Base-by-base conservation (phyloP, 73 alveolate genomes). In the Halteria grandinella region DNA sequence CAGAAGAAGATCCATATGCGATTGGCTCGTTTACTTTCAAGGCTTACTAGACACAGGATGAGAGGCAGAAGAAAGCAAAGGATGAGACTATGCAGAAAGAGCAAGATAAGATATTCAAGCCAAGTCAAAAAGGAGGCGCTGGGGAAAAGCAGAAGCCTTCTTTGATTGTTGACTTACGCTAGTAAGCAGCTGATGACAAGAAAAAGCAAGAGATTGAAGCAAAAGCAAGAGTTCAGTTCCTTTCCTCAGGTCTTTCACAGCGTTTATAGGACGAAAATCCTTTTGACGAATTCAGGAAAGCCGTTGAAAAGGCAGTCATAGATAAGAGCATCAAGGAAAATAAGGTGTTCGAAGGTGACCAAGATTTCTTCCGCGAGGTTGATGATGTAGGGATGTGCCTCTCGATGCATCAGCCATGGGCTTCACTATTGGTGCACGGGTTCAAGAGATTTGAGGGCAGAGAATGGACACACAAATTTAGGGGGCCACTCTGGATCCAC, bases 401-500 rank as follows among this genome's bases (percentile, higher is more conserved):
- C 18, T 89, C 96, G 24, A 89, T 89, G 93, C 96, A 83, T 49
- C 51, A 89, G 60, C 93, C 96, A 0, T 89, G 96, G 96, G 96
- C 96, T 45, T 77, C 90, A 1, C 75, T 89, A 24, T 74, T 89
- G 0, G 85, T 89, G 0, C 55, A 75, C 27, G 96, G 93, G 0
- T 76, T 89, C 87, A 89, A 89, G 63, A 75, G 96, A 40, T 55
- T 60, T 41, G 93, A 89, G 66, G 93, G 96, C 0, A 78, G 96
- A 69, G 85, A 72, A 33, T 89, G 96, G 96, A 48, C 89, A 18
- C 47, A 91, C 25, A 93, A 85, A 23, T 85, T 34, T 59, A 66
- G 89, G 71, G 96, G 96, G 10, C 94, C 94, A 3, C 79, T 89
- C n/a, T 89, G 93, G 88, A 89, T 92, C 29, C 96, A 92, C 37